Conservation (phyloP, 805 yeast species). For the Peterozyma xylosa region DNA sequence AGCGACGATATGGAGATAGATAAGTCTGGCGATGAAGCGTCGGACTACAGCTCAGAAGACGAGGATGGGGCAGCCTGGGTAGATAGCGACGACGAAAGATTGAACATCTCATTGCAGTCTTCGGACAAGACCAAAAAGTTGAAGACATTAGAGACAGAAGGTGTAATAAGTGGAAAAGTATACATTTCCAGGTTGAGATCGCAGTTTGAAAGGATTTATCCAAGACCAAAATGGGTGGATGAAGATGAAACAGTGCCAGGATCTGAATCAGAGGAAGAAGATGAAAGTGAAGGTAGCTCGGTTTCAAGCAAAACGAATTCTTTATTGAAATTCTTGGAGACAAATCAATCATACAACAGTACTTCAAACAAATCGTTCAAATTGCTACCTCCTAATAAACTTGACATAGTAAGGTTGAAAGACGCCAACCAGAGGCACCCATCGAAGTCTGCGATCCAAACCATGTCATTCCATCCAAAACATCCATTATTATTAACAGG, state of each 20-base stretch:
- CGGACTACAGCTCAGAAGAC: conserved; percentile 18
- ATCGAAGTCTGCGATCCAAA: conserved; percentile 77
- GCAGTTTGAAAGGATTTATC: conserved; percentile 67
- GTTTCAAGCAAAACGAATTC: conserved; percentile 22
- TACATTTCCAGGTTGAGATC: conserved; percentile 33
- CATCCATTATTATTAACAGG: conserved; percentile 83
- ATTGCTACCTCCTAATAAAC: conserved; percentile 58
- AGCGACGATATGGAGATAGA: conserved; percentile 22
- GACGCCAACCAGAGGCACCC: conserved; percentile 74
- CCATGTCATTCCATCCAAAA: conserved; percentile 75
- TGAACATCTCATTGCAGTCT: conserved; percentile 50
- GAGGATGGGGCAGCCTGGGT: conserved; percentile 53
- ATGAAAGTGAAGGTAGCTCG: conserved; percentile 7
- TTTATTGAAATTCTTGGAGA: conserved; percentile 21
- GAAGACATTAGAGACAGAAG: conserved; percentile 41
- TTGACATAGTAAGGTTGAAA: conserved; percentile 75
- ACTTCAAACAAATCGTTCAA: conserved; percentile 30
- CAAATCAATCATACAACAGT: conserved; percentile 21
- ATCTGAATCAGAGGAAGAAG: conserved; percentile 13
- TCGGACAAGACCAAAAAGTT: conserved; percentile 65
- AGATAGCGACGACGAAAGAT: conserved; percentile 85
- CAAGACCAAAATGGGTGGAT: conserved; percentile 78
- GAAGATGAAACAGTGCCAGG: conserved; percentile 41
- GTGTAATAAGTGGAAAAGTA: conserved; percentile 23
- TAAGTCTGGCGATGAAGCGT: conserved; percentile 25